Percentiles rank a stretch among this genome's conserved stretches.
phyloP scores from a whole-genome alignment of 2,329 filamentous ascomycete genomes.

The Trichoderma gracile region DNA sequence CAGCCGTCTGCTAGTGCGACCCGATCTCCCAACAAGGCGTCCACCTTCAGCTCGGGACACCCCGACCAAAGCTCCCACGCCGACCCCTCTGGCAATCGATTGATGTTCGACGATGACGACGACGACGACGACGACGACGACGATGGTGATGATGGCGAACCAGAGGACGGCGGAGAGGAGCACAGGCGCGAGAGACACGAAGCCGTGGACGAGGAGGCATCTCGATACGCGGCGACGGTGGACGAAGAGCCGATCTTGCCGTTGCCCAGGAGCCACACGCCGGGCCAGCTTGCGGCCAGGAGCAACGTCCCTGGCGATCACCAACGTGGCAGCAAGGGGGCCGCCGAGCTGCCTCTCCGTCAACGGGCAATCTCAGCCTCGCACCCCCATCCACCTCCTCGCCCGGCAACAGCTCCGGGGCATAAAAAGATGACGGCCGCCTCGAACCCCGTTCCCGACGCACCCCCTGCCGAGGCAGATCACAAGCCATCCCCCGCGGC shows the following conservation, averaged over 20 bases:
- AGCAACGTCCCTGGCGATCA: slow-evolving; percentile 48
- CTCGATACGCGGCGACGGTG: not conserved
- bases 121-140: slow-evolving; percentile 41
- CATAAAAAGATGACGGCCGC: slow-evolving; percentile 35
- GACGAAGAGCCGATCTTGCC: slow-evolving; percentile 33
- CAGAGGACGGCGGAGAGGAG: no score
- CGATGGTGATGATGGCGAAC: slow-evolving; percentile 39
- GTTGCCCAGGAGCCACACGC: slow-evolving; percentile 60
- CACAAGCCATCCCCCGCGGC: slow-evolving; percentile 21
- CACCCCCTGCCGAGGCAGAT: slow-evolving; percentile 31
- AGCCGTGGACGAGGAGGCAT: slow-evolving; percentile 30
- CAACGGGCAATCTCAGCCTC: slow-evolving; percentile 56
- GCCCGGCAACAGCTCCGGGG: slow-evolving; percentile 30
- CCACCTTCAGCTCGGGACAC: slow-evolving; percentile 26
- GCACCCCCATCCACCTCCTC: slow-evolving; percentile 36
- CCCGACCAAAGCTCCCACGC: slow-evolving; percentile 51
- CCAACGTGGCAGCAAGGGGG: slow-evolving; percentile 43
- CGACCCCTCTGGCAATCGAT: slow-evolving; percentile 36
- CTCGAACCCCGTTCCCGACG: slow-evolving; percentile 41
- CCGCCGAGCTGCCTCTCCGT: slow-evolving; percentile 55
- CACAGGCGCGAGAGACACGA: not conserved
- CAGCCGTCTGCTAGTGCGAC: slow-evolving; percentile 37
- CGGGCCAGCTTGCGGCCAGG: slow-evolving; percentile 62
- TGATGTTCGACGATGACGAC: slow-evolving; percentile 37
- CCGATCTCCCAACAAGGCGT: slow-evolving; percentile 37